These are phyloP conservation scores for Hysterium pulicare DNA, from an alignment of 2,329 filamentous ascomycete species.

Conservation along the genomic window DNA sequence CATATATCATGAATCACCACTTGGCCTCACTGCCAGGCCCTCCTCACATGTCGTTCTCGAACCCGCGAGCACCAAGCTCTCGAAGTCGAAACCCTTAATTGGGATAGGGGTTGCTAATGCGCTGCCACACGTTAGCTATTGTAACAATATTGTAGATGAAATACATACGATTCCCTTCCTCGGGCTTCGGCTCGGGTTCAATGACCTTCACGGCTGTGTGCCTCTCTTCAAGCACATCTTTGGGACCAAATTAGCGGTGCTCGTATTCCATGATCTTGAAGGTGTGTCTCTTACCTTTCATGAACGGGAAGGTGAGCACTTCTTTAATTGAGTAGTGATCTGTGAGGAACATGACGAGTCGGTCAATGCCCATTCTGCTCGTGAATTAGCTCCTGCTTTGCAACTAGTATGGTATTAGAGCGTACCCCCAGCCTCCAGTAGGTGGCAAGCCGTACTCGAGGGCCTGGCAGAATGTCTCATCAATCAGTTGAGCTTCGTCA, in stretches of 20 bases:
- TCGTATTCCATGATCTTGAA: no score
- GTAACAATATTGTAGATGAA: neutral
- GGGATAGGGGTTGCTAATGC: neutral
- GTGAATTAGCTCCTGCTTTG: no score
- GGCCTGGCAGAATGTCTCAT: slow-evolving; percentile 90
- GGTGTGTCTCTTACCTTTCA: no score
- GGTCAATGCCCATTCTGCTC: slow-evolving; percentile 95
- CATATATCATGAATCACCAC: no score
- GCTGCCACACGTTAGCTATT: neutral
- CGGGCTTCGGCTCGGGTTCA: slow-evolving; percentile 56
- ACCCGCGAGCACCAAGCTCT: no score
- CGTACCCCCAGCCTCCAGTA: slow-evolving; percentile 49
- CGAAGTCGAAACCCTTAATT: no score
- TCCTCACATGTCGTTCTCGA: no score
- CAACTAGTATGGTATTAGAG: no score
- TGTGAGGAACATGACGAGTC: slow-evolving; percentile 92
- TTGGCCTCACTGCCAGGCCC: no score
- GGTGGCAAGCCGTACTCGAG: slow-evolving; percentile 90
- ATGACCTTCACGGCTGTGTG: slow-evolving; percentile 61
- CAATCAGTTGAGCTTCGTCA: slow-evolving; percentile 91
- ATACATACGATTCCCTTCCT: slow-evolving; percentile 54
- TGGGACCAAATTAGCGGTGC: no score
- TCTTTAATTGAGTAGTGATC: slow-evolving; percentile 96
- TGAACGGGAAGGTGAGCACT: slow-evolving; percentile 93
- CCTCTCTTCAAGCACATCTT: slow-evolving; percentile 50